phyloP scores from a whole-genome alignment of 208 protist species.

The Acanthamoeba lenticulata region DNA sequence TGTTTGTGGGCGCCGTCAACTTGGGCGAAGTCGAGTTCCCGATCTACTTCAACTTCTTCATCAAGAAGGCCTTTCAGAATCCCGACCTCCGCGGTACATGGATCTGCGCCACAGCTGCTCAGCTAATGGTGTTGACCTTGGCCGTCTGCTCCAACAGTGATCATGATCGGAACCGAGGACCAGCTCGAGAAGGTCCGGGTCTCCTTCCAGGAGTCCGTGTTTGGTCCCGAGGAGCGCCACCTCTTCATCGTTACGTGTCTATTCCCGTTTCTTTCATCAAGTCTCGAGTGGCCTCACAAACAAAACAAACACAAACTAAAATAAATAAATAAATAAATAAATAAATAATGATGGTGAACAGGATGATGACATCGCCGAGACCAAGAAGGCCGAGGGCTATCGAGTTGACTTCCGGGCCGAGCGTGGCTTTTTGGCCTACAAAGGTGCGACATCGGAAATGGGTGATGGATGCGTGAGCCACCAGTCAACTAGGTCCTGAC shows the following conservation, averaged over 20 bases:
- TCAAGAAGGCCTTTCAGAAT: conserved; percentile 72
- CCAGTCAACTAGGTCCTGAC: no score
- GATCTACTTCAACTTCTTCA: conserved; percentile 81
- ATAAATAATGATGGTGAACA: neutral
- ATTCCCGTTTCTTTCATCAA: no score
- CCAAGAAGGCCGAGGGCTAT: conserved; percentile 56
- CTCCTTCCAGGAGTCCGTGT: conserved; percentile 75
- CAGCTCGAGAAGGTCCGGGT: conserved; percentile 69
- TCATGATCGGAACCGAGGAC: conserved; percentile 66
- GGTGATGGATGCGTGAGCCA: neutral
- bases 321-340: neutral
- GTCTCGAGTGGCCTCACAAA: neutral
- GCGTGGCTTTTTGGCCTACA: conserved; percentile 55
- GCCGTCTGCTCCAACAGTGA: neutral
- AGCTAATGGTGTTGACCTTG: neutral
- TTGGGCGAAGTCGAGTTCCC: conserved; percentile 80
- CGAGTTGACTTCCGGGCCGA: conserved; percentile 70
- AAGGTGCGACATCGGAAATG: neutral
- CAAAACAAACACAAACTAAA: neutral
- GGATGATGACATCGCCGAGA: conserved; percentile 54
- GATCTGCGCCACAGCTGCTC: neutral
- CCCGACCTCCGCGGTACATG: neutral
- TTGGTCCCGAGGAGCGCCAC: conserved; percentile 72
- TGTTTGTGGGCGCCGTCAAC: conserved; percentile 66
- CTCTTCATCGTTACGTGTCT: conserved; percentile 56